Evolutionary conservation across 164 flowering plant genomes (phyloP).

Genomic region (Umbellularia californica): DNA sequence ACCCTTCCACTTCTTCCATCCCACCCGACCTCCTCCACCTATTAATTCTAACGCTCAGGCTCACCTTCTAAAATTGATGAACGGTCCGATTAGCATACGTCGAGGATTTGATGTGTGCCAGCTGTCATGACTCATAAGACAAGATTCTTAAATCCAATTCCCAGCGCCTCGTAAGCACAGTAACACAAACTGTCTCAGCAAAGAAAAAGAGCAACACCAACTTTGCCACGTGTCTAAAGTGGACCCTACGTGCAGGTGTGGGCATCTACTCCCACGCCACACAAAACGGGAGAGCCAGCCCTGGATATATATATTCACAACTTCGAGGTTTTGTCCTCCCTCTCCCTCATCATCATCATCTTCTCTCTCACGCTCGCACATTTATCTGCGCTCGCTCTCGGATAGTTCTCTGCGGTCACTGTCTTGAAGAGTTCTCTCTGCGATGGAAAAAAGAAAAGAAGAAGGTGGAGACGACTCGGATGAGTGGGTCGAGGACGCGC

Average conservation of each 20-base stretch:
- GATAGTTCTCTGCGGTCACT: too few species aligned
- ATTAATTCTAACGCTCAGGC: too few species aligned
- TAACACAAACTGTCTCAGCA: neutral
- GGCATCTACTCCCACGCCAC: conserved; percentile 18
- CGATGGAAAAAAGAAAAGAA: neutral
- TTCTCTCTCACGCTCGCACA: neutral
- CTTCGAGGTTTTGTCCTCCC: neutral
- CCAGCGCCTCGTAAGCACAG: too few species aligned
- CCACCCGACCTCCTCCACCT: too few species aligned
- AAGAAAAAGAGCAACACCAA: neutral
- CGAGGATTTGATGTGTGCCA: too few species aligned
- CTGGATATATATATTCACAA: conserved; percentile 7
- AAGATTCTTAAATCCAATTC: too few species aligned
- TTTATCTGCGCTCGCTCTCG: neutral
- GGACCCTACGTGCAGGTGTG: neutral
- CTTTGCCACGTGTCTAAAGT: neutral
- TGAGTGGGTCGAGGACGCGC: conserved; percentile 34
- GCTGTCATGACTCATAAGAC: too few species aligned
- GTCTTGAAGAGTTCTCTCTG: too few species aligned
- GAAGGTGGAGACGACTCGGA: conserved; percentile 15
- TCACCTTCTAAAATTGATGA: too few species aligned
- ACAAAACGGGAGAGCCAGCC: conserved; percentile 12
- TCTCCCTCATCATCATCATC: neutral
- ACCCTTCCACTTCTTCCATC: too few species aligned
- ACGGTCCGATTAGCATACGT: too few species aligned